Conservation (phyloP, 306 rosid genomes). For the Potentilla sterilis region DNA sequence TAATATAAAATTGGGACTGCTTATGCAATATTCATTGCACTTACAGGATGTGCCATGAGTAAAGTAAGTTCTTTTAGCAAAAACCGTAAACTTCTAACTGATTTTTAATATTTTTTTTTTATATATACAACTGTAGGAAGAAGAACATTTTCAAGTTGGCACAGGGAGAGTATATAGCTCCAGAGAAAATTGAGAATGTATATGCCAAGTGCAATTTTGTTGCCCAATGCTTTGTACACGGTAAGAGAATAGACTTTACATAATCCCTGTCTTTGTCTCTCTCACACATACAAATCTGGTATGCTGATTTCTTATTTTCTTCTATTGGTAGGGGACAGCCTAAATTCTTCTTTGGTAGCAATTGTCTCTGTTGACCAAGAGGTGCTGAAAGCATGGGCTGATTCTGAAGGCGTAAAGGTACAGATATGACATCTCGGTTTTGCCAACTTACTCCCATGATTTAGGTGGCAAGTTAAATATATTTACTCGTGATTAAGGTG, state of each 20-base stretch:
- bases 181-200: conserved; percentile 95
- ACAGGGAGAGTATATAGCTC: conserved; percentile 99
- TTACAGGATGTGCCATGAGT: background rate
- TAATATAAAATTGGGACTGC: background rate
- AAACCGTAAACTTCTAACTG: conserved; percentile 10
- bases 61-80: background rate
- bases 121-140: conserved; percentile 52
- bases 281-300: background rate
- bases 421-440: conserved; percentile 13
- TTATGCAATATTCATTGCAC: background rate
- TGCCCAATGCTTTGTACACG: conserved; percentile 86
- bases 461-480: background rate
- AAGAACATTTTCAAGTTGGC: conserved; percentile 99
- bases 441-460: conserved; percentile 3
- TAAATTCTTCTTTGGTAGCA: conserved; percentile 83
- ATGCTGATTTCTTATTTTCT: conserved; percentile 34
- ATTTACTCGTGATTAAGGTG: background rate
- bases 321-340: conserved; percentile 73
- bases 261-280: background rate
- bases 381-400: conserved; percentile 79
- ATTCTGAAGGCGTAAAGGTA: conserved; percentile 73
- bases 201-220: conserved; percentile 85
- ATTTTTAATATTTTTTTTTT: conserved; percentile 12
- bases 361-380: conserved; percentile 78
- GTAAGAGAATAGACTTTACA: conserved; percentile 48